phyloP scores from a whole-genome alignment of 2,329 filamentous ascomycete genomes.

The Gaeumannomyces sp. region DNA sequence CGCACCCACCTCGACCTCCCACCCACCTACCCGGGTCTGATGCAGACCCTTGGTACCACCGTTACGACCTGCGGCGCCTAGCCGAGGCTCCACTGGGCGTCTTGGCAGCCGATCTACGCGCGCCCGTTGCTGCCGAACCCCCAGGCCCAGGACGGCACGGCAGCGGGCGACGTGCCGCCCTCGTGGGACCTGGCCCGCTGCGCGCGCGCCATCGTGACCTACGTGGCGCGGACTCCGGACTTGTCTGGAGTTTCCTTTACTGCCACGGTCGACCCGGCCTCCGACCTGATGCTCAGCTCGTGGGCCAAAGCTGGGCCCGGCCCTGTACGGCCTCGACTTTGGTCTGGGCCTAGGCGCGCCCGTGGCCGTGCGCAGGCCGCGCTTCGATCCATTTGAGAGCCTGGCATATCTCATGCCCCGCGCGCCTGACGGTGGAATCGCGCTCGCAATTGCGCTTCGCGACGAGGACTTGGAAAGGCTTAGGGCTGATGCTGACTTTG shows the following conservation, averaged over 20 bases:
- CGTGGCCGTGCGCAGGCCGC: constrained; percentile 39
- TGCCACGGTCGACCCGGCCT: constrained; percentile 28
- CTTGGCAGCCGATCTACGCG: constrained; percentile 33
- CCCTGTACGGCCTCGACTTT: constrained; percentile 39
- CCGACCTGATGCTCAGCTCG: constrained; percentile 46
- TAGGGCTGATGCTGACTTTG: constrained; percentile 35
- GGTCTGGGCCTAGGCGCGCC: constrained; percentile 38
- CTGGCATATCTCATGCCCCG: constrained; percentile 45
- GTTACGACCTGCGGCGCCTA: constrained; percentile 19
- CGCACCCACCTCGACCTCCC: constrained; percentile 36
- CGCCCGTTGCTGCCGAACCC: constrained; percentile 30
- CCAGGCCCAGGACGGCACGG: neutral
- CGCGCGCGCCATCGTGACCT: constrained; percentile 36
- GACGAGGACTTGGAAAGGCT: constrained; percentile 41
- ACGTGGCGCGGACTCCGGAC: constrained; percentile 27
- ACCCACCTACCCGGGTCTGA: constrained; percentile 38
- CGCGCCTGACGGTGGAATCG: constrained; percentile 34
- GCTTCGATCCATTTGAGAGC: constrained; percentile 38
- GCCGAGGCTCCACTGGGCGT: constrained; percentile 10
- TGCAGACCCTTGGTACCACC: constrained; percentile 40
- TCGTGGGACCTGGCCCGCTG: constrained; percentile 9
- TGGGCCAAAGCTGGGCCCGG: constrained; percentile 41
- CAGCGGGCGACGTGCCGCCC: neutral
- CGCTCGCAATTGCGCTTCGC: constrained; percentile 36
- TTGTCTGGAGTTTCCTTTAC: constrained; percentile 29